Conservation (phyloP, 495 filamentous ascomycete genomes). For the Lophiostoma macrostomum region DNA sequence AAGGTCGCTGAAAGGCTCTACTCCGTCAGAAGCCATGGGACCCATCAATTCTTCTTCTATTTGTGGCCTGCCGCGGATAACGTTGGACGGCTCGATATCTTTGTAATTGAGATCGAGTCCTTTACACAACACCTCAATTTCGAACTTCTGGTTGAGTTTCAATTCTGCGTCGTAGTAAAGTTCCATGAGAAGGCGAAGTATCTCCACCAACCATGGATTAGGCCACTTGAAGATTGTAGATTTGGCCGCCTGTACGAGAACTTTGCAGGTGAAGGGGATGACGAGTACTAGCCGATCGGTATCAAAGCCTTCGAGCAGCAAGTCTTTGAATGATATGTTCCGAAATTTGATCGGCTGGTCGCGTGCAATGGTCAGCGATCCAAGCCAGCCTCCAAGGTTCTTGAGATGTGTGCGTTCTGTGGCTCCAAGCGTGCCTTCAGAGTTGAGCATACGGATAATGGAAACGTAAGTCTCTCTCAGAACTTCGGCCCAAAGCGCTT, state of each 20-base stretch:
- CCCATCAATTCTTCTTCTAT: conserved; percentile 55
- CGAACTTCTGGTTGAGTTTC: conserved; percentile 94
- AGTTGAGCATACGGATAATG: conserved; percentile 79
- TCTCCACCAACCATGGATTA: conserved; percentile 97
- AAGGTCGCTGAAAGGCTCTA: conserved; percentile 73
- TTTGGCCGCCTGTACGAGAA: conserved; percentile 73
- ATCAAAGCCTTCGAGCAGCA: conserved; percentile 88
- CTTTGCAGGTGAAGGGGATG: conserved; percentile 96
- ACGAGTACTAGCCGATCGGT: conserved; percentile 84
- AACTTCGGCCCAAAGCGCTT: conserved; percentile 77
- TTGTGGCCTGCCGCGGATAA: conserved; percentile 68
- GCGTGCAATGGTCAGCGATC: conserved; percentile 86
- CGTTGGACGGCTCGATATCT: conserved; percentile 74
- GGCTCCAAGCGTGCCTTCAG: conserved; percentile 67
- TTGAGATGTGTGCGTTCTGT: conserved; percentile 85
- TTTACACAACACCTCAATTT: conserved; percentile 95
- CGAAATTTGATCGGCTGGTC: conserved; percentile 95
- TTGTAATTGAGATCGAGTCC: conserved; percentile 86
- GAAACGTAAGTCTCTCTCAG: conserved; percentile 90
- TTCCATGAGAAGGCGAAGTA: conserved; percentile 80
- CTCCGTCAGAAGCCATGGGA: conserved; percentile 58
- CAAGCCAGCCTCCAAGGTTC: conserved; percentile 88
- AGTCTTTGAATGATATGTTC: conserved; percentile 93
- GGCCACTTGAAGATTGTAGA: conserved; percentile 91
- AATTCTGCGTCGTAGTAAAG: conserved; percentile 89